Percentiles rank a stretch among this genome's conserved stretches.
These are phyloP conservation scores for Exidia glandulosa DNA, from an alignment of 768 basidiomycete genomes.

Conservation along the genomic window DNA sequence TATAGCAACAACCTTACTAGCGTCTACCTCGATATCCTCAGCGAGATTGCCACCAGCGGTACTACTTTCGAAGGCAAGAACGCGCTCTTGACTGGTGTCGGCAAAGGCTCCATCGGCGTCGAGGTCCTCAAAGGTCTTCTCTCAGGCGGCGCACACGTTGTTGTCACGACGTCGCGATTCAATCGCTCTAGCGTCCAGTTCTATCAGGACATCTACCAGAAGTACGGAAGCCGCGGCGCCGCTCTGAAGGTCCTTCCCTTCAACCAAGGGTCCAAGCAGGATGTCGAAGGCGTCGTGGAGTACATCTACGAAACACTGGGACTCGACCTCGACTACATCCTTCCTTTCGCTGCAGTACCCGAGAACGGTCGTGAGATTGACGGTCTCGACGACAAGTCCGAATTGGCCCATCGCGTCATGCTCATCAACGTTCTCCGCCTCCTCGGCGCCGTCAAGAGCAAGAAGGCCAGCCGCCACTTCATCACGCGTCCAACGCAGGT, in stretches of 20 bases:
- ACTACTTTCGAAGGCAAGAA: slow-evolving; percentile 99
- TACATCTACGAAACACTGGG: slow-evolving; percentile 95
- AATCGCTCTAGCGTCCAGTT: slow-evolving; percentile 93
- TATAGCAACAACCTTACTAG: slow-evolving; percentile 95
- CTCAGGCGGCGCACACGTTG: slow-evolving; percentile 91
- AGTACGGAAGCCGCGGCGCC: slow-evolving; percentile 89
- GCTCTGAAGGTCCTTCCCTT: slow-evolving; percentile 96
- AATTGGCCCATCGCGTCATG: slow-evolving; percentile 98
- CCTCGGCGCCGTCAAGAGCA: slow-evolving; percentile 92
- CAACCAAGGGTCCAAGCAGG: slow-evolving; percentile 98
- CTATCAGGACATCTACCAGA: slow-evolving; percentile 96
- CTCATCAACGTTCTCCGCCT: slow-evolving; percentile 92
- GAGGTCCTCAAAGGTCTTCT: slow-evolving; percentile 95
- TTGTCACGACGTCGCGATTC: slow-evolving; percentile 97
- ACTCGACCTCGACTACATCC: slow-evolving; percentile 95
- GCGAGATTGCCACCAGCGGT: slow-evolving; percentile 97
- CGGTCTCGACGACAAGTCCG: slow-evolving; percentile 91
- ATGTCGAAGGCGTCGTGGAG: slow-evolving; percentile 94
- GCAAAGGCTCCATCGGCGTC: slow-evolving; percentile 94
- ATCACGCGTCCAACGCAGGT: slow-evolving; percentile 98
- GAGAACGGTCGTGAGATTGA: slow-evolving; percentile 99
- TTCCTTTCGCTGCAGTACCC: slow-evolving; percentile 96
- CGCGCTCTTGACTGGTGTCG: slow-evolving; percentile 93
- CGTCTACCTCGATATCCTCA: slow-evolving; percentile 90
- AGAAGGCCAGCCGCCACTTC: slow-evolving; percentile 94